phyloP scores from a whole-genome alignment of 148 eudicot species.

The Rhododendron ferrugineum region DNA sequence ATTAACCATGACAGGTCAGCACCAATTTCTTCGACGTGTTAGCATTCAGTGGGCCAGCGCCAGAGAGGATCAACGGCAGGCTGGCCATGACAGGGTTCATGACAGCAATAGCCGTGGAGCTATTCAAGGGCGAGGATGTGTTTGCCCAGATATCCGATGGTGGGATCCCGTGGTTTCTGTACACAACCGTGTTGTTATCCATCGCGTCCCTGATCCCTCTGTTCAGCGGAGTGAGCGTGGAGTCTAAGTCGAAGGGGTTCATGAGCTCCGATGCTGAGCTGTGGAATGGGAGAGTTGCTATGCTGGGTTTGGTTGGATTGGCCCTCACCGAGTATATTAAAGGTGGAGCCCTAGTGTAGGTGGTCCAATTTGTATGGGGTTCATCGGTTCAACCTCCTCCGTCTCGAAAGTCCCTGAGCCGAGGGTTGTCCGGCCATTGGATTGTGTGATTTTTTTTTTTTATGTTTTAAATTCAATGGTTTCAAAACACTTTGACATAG shows the following conservation, averaged over 20 bases:
- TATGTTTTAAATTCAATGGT: too few relatives aligned
- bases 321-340: conserved; percentile 15
- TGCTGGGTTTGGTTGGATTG: conserved; percentile 79
- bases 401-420: too few relatives aligned
- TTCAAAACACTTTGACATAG: too few relatives aligned
- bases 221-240: conserved; percentile 48
- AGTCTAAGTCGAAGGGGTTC: conserved; percentile 32
- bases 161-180: conserved; percentile 65
- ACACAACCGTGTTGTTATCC: conserved; percentile 35
- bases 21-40: conserved; percentile 59
- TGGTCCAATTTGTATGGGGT: too few relatives aligned
- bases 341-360: conserved; percentile 60
- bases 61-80: conserved; percentile 91
- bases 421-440: too few relatives aligned
- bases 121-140: conserved; percentile 57
- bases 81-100: conserved; percentile 85
- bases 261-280: conserved; percentile 76
- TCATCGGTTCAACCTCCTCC: too few relatives aligned
- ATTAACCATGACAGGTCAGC: conserved; percentile 33
- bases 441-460: too few relatives aligned
- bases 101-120: conserved; percentile 64
- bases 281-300: conserved; percentile 81
- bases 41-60: conserved; percentile 82
- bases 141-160: conserved; percentile 61
- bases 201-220: conserved; percentile 20